Percentiles rank a stretch among this genome's conserved stretches.
phyloP scores from a whole-genome alignment of 108 stramenopile genomes.

The Skeletonema marinoi region DNA sequence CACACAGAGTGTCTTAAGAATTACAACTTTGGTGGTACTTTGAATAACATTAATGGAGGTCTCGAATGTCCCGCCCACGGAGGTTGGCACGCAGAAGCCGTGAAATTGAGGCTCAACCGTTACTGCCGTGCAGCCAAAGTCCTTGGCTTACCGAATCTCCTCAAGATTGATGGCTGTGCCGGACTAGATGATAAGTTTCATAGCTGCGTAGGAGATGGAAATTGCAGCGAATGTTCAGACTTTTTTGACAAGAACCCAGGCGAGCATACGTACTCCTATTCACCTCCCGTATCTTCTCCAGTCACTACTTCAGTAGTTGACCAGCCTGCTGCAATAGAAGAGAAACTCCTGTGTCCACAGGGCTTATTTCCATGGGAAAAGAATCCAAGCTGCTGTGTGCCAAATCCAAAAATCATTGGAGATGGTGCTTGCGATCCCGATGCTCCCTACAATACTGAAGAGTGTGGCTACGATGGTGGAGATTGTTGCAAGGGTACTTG shows the following conservation, averaged over 20 bases:
- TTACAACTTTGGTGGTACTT: constrained; percentile 28
- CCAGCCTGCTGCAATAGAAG: background rate
- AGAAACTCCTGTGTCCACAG: constrained; percentile 1
- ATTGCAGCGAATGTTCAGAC: constrained; percentile 20
- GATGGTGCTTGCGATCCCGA: constrained; percentile 51
- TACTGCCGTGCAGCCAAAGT: constrained; percentile 32
- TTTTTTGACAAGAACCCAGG: constrained; percentile 28
- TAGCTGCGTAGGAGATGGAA: constrained; percentile 19
- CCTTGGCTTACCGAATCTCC: constrained; percentile 30
- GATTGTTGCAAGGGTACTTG: constrained; percentile 52
- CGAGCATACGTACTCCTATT: constrained; percentile 8
- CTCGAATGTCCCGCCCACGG: constrained; percentile 36
- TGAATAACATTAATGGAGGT: constrained; percentile 21
- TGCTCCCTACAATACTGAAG: constrained; percentile 48
- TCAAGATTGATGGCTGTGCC: constrained; percentile 17
- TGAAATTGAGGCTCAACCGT: constrained; percentile 29
- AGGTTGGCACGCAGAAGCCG: constrained; percentile 36
- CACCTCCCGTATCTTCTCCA: background rate
- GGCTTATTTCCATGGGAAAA: constrained; percentile 15
- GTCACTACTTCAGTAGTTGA: background rate
- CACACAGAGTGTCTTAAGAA: constrained; percentile 22
- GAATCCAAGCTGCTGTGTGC: constrained; percentile 35
- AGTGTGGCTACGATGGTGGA: constrained; percentile 54
- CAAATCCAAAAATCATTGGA: constrained; percentile 28
- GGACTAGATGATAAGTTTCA: constrained; percentile 24